phyloP scores from a whole-genome alignment of 1,139 yeast species.

The Wickerhamomyces sp. region DNA sequence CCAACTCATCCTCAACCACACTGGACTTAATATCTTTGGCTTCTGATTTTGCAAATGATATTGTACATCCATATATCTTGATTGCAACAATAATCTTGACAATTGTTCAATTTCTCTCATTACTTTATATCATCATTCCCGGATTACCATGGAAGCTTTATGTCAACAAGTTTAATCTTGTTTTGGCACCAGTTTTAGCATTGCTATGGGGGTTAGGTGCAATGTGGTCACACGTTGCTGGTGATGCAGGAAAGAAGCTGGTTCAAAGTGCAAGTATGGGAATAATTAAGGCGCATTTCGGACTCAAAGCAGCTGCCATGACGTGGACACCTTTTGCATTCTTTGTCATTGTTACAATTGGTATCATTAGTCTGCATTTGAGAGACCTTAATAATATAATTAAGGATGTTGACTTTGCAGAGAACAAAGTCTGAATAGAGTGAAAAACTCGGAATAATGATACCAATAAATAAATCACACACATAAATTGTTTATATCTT shows the following conservation, averaged over 20 bases:
- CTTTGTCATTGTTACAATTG: conserved; percentile 30
- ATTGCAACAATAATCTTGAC: conserved; percentile 44
- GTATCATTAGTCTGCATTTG: conserved; percentile 25
- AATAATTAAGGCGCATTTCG: conserved; percentile 40
- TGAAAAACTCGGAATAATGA: neutral
- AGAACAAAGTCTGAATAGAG: conserved; percentile 17
- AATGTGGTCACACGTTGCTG: conserved; percentile 63
- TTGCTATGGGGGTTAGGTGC: conserved; percentile 67
- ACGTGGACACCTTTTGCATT: conserved; percentile 60
- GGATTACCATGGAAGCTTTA: conserved; percentile 38
- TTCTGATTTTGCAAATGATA: conserved; percentile 34
- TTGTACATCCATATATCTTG: conserved; percentile 52
- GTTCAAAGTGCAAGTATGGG: conserved; percentile 50
- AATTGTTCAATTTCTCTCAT: conserved; percentile 35
- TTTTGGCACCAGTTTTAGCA: conserved; percentile 34
- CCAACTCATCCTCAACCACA: conserved; percentile 26
- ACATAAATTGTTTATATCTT: conserved; percentile 7
- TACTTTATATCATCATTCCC: conserved; percentile 44
- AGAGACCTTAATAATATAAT: conserved; percentile 26
- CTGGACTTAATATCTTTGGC: conserved; percentile 41
- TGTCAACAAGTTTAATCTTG: conserved; percentile 32
- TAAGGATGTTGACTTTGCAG: conserved; percentile 22
- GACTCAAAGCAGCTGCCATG: conserved; percentile 53
- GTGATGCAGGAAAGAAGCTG: conserved; percentile 38
- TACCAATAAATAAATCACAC: neutral